Percentiles rank a stretch among this genome's conserved stretches.
phyloP scores from a whole-genome alignment of 2,329 filamentous ascomycete species.

The Claviceps digitariae region DNA sequence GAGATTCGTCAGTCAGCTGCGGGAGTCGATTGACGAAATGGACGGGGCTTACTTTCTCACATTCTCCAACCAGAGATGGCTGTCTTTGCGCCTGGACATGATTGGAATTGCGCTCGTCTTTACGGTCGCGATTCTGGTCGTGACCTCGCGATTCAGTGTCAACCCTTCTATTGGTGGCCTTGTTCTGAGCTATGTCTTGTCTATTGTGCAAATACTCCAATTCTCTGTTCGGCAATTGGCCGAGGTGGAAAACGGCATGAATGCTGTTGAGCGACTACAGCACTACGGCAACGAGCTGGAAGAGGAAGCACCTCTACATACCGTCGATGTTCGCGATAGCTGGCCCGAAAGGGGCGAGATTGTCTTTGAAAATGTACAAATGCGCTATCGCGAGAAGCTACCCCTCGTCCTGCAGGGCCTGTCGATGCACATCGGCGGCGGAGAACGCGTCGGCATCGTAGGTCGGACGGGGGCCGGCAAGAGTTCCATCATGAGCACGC shows the following conservation, averaged over 20 bases:
- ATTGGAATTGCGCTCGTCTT: conserved; percentile 81
- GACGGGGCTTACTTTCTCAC: conserved; percentile 89
- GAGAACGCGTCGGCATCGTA: conserved; percentile 70
- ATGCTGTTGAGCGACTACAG: conserved; percentile 79
- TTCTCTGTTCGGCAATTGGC: conserved; percentile 89
- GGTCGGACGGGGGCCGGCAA: conserved; percentile 75
- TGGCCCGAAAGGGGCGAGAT: conserved; percentile 88
- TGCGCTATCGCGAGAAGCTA: conserved; percentile 61
- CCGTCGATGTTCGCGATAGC: conserved; percentile 52
- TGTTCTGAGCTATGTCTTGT: conserved; percentile 83
- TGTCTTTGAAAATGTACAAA: conserved; percentile 58
- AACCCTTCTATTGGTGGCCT: conserved; percentile 74
- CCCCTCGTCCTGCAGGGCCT: conserved; percentile 62
- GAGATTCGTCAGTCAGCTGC: conserved; percentile 58
- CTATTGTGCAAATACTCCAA: conserved; percentile 90
- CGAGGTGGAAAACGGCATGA: conserved; percentile 97
- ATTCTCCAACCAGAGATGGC: conserved; percentile 90
- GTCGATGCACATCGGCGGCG: conserved; percentile 57
- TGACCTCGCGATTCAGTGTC: conserved; percentile 79
- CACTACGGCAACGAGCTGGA: conserved; percentile 82
- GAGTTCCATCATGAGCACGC: conserved; percentile 68
- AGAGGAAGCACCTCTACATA: conserved; percentile 75
- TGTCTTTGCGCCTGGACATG: conserved; percentile 70
- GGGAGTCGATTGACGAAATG: conserved; percentile 74
- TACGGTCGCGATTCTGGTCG: conserved; percentile 75